Base-by-base conservation (phyloP, 179 eudicot genomes). In the Drosera spatulata region DNA sequence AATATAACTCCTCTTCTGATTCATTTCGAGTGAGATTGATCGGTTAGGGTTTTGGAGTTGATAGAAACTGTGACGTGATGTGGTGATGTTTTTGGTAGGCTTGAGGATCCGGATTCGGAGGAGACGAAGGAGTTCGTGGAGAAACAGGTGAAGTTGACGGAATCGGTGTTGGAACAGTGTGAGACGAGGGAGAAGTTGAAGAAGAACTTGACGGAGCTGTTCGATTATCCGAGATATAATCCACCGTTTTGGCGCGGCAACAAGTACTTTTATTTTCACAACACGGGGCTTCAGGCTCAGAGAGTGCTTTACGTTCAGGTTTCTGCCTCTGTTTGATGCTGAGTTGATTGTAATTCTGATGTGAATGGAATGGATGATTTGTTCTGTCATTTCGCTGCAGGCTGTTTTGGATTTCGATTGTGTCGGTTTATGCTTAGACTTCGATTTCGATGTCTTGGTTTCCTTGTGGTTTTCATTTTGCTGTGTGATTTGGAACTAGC, bases 251-350 rank as follows among this genome's bases (percentile, higher is more conserved):
- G 82, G 75, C 82, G 74, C 7, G 83, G 81, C 50, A 79, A 85
- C 37, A 94, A 90, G 76, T 94, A 80, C 67, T 94, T 94, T 58
- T 90, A 86, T 79, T 90, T 80, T 60, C 88, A 90, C 54, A 94
- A 94, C 65, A 66, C 99, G 39, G 97, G 99, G 43, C 88, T 94
- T 64, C 99, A 94, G 70, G 81, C 99, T 2, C 99, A 94, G 54
- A 69, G 66, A 22, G 94, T 87, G 61, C 91, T 94, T 49, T 94
- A 82, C 61, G 76, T 94, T 66, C 97, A 86, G 99, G 99, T 94
- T 69, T 56, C 49, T 63, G 2, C 6, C 10, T 51, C 56, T 3
- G 42, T 54, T 55, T 50, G 37, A 51, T 56, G 33, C 49, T 47
- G 42, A 47, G n/a, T 42, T 40, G 14, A 7, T 58, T 55, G 45